Conservation (phyloP, 1,284 basidiomycete species). For the Fomitopsis palustris region DNA sequence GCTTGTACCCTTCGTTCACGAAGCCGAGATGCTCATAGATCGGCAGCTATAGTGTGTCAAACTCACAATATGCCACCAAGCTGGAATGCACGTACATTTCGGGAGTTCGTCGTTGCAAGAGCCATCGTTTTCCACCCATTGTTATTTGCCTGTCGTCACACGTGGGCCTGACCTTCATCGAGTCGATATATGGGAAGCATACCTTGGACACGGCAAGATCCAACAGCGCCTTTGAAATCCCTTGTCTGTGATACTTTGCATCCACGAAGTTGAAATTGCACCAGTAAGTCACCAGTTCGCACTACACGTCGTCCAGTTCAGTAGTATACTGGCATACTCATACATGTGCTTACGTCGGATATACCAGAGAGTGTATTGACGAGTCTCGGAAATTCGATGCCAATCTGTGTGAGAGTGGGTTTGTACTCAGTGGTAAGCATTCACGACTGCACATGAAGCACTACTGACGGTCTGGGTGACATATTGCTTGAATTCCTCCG, state of each 20-base stretch:
- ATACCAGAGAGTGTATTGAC: background rate
- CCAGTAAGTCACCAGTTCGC: conserved; percentile 13
- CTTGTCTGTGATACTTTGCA: conserved; percentile 12
- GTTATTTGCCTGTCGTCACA: background rate
- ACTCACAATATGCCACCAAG: background rate
- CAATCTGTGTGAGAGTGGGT: too few relatives aligned
- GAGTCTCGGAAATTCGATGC: too few relatives aligned
- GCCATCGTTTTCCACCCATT: background rate
- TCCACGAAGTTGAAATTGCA: conserved; percentile 13
- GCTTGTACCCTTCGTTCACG: background rate
- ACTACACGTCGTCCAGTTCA: background rate
- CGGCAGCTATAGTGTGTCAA: background rate
- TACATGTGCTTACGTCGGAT: background rate
- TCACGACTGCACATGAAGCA: too few relatives aligned
- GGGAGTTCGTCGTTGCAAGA: background rate
- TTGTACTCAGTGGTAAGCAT: too few relatives aligned
- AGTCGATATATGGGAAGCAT: background rate
- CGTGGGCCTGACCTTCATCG: background rate
- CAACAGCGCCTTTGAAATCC: conserved; percentile 12
- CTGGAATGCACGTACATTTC: too few relatives aligned
- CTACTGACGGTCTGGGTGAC: too few relatives aligned
- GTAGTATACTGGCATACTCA: background rate
- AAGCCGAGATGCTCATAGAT: background rate
- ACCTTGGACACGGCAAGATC: conserved; percentile 11
- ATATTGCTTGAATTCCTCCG: too few relatives aligned